phyloP scores from a whole-genome alignment of 1,284 basidiomycete genomes.

The Dichomitus squalens region DNA sequence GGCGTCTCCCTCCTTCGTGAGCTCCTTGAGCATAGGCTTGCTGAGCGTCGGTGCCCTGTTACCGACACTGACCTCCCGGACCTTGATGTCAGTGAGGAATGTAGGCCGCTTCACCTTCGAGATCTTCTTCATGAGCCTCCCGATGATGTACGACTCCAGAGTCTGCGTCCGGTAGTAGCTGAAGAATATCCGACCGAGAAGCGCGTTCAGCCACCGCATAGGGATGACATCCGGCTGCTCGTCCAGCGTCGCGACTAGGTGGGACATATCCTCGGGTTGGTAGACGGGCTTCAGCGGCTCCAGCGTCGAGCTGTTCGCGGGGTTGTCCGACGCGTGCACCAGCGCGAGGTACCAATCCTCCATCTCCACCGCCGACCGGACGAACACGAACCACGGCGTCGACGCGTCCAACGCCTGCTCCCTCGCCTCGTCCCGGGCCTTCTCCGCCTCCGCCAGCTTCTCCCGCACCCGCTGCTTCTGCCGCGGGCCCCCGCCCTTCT shows the following conservation, averaged over 20 bases:
- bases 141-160: constrained; percentile 85
- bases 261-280: constrained; percentile 78
- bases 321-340: constrained; percentile 70
- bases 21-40: constrained; percentile 97
- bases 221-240: constrained; percentile 93
- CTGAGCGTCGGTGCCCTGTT: constrained; percentile 81
- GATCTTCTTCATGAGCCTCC: constrained; percentile 91
- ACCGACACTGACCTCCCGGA: constrained; percentile 90
- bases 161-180: constrained; percentile 84
- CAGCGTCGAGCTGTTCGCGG: constrained; percentile 57
- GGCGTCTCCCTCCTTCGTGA: constrained; percentile 91
- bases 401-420: constrained; percentile 52
- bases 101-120: constrained; percentile 87
- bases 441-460: constrained; percentile 46
- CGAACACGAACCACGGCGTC: constrained; percentile 89
- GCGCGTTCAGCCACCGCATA: constrained; percentile 95
- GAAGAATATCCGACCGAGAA: constrained; percentile 92
- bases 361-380: constrained; percentile 83
- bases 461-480: constrained; percentile 50
- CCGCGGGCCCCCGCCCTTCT: constrained; percentile 37
- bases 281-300: constrained; percentile 68
- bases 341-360: constrained; percentile 96
- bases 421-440: constrained; percentile 45
- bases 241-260: constrained; percentile 85
- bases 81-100: constrained; percentile 85